Percentiles rank a stretch among this genome's conserved stretches.
Evolutionary conservation across 2,329 filamentous ascomycete species (phyloP).

Genomic region (Falciphora oryzae): DNA sequence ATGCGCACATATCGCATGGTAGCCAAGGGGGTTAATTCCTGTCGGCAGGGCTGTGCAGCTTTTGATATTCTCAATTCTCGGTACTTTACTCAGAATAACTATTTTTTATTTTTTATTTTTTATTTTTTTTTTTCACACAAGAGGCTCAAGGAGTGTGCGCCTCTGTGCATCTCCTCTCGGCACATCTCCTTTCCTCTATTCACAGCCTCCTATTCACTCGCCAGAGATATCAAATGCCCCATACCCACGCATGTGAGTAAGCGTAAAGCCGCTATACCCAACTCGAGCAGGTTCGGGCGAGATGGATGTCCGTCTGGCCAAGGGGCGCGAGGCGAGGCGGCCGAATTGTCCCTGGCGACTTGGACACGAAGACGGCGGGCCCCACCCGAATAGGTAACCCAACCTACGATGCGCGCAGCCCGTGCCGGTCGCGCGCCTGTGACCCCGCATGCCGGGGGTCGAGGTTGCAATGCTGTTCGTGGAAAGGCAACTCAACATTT

Average conservation of each 20-base stretch:
- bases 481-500: not conserved
- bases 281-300: not conserved
- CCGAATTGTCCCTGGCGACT: too few species aligned
- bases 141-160: too few species aligned
- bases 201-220: too few species aligned
- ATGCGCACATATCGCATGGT: not conserved
- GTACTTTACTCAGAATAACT: not conserved
- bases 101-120: not conserved
- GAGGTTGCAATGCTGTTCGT: conserved; percentile 1
- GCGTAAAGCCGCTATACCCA: not conserved
- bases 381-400: too few species aligned
- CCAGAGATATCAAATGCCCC: not conserved
- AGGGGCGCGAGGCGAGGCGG: not conserved
- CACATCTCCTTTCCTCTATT: too few species aligned
- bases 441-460: not conserved
- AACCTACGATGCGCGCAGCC: too few species aligned
- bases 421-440: too few species aligned
- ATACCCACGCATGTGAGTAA: not conserved
- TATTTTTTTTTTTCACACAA: too few species aligned
- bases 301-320: not conserved
- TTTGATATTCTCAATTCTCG: not conserved
- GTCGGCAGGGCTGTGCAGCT: not conserved
- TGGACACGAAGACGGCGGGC: too few species aligned
- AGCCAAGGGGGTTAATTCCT: not conserved
- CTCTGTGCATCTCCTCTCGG: too few species aligned